Evolutionary conservation across 148 eudicot genomes (phyloP), one percentile per base, ranked within the genome.

Genomic region (Cornus controversa): DNA sequence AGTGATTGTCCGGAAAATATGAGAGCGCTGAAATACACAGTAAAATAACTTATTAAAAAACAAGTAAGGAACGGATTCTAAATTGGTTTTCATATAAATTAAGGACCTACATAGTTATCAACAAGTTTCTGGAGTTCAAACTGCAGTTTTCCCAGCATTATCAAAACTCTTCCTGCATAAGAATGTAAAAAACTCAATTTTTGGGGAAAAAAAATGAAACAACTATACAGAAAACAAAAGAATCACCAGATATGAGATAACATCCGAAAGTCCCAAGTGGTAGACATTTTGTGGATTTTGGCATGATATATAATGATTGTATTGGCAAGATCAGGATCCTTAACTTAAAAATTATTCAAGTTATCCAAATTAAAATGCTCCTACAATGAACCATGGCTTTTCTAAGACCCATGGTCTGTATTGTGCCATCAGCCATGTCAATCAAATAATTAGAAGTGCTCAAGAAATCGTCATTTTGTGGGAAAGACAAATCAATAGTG

Each of bases 131-230:
- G 98, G 81, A 96, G 89, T 77, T 91, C 87, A 84, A 90, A 93
- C 80, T 96, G 98, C 78, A 87, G 79, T 80, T 92, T 93, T 26
- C 98, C 99, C 23, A 96, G 91, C 97, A 79, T 91, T 73, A 93
- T 75, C 88, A 96, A 85, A 14, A 89, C 97, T 85, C 90, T 88
- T 73, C 98, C 99, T 96, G 87, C 84, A 84, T 11, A 77, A 34
- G 24, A 68, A 83, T 27, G 70, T 69, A 50, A 29, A 58, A 15
- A 53, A 74, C 29, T 54, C 36, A 26, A 25, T 75, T 47, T 14
- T 47, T 20, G 25, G 24, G 27, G 63, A 18, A 65, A 42, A 31
- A 36, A 62, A 34, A 34, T 24, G 26, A 58, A 69, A 78, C 8
- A 45, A 37, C 65, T 18, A n/a, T 29, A 67, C 5, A 2, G 23